These are phyloP conservation scores for Nematocida major DNA, from an alignment of 371 early-diverging fungal species.

Conservation along the genomic window DNA sequence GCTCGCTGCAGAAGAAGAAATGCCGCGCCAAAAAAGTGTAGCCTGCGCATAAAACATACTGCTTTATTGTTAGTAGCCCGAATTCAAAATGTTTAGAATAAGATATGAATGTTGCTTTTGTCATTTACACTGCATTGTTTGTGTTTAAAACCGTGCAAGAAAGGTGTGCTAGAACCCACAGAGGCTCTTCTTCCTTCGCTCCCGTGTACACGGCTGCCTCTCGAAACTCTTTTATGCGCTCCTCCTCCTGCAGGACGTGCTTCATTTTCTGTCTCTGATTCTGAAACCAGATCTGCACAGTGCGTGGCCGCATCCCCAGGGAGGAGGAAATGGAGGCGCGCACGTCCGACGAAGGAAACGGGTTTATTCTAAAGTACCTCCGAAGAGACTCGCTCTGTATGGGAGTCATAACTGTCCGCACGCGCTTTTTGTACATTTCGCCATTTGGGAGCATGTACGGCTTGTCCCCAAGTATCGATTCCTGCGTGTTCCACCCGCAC, in stretches of 20 bases:
- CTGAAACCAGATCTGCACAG: constrained; percentile 66
- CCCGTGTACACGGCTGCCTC: constrained; percentile 2
- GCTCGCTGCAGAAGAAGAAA: background rate
- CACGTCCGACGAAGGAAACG: constrained; percentile 60
- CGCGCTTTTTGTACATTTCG: constrained; percentile 53
- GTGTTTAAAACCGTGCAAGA: constrained; percentile 41
- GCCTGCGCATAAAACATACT: too few species aligned
- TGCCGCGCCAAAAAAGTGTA: background rate
- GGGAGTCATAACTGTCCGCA: constrained; percentile 57
- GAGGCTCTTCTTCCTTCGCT: constrained; percentile 47
- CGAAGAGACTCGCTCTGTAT: constrained; percentile 53
- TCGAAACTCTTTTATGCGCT: constrained; percentile 19
- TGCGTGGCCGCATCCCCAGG: constrained; percentile 57
- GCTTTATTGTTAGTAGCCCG: too few species aligned
- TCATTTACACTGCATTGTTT: constrained; percentile 27
- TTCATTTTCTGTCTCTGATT: constrained; percentile 64
- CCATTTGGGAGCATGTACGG: constrained; percentile 45
- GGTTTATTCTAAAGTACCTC: constrained; percentile 55
- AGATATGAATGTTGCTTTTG: background rate
- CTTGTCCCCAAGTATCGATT: constrained; percentile 48
- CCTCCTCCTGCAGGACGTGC: constrained; percentile 44
- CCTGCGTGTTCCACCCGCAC: constrained; percentile 31
- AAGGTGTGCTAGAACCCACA: constrained; percentile 47
- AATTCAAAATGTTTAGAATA: background rate
- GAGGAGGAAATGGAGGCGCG: constrained; percentile 54